Evolutionary conservation across 2,329 filamentous ascomycete species (phyloP).

Genomic region (Ceratocystis papillata): DNA sequence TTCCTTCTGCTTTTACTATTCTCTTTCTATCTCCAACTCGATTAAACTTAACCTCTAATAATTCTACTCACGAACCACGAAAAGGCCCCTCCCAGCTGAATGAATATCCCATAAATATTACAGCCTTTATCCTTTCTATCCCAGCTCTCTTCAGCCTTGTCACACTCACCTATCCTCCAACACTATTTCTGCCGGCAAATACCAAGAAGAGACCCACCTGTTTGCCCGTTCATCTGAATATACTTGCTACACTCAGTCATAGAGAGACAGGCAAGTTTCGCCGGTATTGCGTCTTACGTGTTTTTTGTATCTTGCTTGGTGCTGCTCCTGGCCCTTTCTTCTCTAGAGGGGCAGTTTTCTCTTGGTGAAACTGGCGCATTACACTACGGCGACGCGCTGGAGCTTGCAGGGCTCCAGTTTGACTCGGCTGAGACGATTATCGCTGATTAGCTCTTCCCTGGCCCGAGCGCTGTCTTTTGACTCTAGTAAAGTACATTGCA

Average conservation of each 20-base stretch:
- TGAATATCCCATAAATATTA: neutral
- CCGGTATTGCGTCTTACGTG: too few relatives aligned
- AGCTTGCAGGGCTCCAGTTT: slow-evolving; percentile 22
- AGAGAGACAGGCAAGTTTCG: too few relatives aligned
- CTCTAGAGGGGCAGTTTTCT: neutral
- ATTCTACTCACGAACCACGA: neutral
- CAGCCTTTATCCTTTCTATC: neutral
- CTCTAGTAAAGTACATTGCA: too few relatives aligned
- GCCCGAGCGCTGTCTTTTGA: neutral
- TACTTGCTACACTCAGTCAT: too few relatives aligned
- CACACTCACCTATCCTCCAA: neutral
- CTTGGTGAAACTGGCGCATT: slow-evolving; percentile 20
- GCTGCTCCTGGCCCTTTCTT: slow-evolving; percentile 10
- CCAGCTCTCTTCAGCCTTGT: slow-evolving; percentile 11
- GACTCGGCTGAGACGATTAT: neutral
- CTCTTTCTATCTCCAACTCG: neutral
- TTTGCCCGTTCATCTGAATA: neutral
- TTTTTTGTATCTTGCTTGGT: neutral
- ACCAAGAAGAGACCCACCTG: neutral
- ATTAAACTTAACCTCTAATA: neutral
- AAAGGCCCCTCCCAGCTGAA: neutral
- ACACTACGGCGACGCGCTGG: slow-evolving; percentile 20
- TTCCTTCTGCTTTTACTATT: neutral
- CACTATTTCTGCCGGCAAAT: neutral
- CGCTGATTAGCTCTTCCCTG: neutral